These are phyloP conservation scores for Botrytis galanthina DNA, from an alignment of 2,329 filamentous ascomycete genomes.

Conservation along the genomic window DNA sequence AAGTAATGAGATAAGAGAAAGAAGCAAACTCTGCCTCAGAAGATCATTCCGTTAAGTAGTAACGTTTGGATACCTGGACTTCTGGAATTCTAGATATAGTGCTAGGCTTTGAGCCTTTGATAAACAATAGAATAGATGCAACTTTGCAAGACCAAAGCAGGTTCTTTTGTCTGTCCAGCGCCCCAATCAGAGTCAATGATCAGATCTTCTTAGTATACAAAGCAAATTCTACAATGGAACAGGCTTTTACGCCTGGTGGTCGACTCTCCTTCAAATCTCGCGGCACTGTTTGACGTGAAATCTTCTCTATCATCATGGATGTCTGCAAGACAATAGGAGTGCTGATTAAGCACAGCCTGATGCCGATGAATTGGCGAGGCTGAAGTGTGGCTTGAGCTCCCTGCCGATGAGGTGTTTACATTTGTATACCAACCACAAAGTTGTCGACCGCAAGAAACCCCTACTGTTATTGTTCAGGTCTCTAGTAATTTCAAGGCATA, in stretches of 20 bases:
- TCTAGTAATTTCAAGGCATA: not conserved
- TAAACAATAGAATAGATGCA: not conserved
- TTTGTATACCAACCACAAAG: conserved; percentile 2
- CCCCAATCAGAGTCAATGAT: not conserved
- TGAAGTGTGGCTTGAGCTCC: conserved; percentile 17
- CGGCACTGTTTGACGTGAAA: not conserved
- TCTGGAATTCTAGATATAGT: not conserved
- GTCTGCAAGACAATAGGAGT: not conserved
- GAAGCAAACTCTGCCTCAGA: not conserved
- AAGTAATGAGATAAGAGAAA: not conserved
- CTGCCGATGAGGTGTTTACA: conserved; percentile 17
- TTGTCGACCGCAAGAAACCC: conserved; percentile 1
- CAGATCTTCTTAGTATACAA: not conserved
- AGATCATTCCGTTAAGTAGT: not conserved
- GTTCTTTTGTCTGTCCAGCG: not conserved
- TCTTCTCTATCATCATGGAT: not conserved
- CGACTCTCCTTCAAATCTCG: not conserved
- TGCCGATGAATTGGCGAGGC: not conserved
- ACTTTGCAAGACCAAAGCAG: not conserved
- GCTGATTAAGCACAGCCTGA: conserved; percentile 9
- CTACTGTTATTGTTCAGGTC: not conserved
- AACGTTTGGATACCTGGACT: not conserved
- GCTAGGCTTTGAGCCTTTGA: not conserved
- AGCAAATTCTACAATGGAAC: not conserved
- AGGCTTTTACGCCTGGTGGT: not conserved